phyloP scores from a whole-genome alignment of 2,329 filamentous ascomycete species.

The Aspergillus proliferans region DNA sequence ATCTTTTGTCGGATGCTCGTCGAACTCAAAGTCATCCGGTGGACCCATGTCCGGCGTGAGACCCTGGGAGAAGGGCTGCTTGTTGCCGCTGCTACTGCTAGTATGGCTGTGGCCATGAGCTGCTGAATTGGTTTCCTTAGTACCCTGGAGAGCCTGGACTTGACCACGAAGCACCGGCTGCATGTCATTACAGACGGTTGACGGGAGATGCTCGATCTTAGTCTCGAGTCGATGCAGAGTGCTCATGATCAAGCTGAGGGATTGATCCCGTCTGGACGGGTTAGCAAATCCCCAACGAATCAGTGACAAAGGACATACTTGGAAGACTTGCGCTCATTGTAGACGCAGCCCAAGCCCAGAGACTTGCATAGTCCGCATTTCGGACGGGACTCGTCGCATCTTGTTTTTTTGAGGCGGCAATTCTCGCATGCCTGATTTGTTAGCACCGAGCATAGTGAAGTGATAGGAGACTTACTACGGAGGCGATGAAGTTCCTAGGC shows the following conservation, averaged over 20 bases:
- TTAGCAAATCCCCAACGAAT: constrained; percentile 4
- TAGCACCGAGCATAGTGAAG: background rate
- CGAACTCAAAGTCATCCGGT: constrained; percentile 25
- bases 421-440: constrained; percentile 45
- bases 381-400: constrained; percentile 51
- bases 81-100: constrained; percentile 6
- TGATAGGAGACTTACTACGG: constrained; percentile 23
- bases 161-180: constrained; percentile 26
- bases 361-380: constrained; percentile 47
- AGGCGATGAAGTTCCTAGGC: constrained; percentile 35
- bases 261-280: constrained; percentile 45
- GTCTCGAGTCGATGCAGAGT: constrained; percentile 48
- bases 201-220: constrained; percentile 46
- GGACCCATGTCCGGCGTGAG: constrained; percentile 24
- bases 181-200: constrained; percentile 24
- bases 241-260: constrained; percentile 50
- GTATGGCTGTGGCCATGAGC: constrained; percentile 6
- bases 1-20: constrained; percentile 23
- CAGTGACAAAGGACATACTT: constrained; percentile 32
- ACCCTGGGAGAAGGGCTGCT: constrained; percentile 9
- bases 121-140: constrained; percentile 9
- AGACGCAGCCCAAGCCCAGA: constrained; percentile 46
- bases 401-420: constrained; percentile 49
- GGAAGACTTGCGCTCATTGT: constrained; percentile 48
- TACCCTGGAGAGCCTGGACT: constrained; percentile 12